A percentile compares a stretch with the other conserved stretches of the same genome.
Conservation (phyloP, 1,139 yeast species). For the Magnusiomyces tetraspermus region DNA sequence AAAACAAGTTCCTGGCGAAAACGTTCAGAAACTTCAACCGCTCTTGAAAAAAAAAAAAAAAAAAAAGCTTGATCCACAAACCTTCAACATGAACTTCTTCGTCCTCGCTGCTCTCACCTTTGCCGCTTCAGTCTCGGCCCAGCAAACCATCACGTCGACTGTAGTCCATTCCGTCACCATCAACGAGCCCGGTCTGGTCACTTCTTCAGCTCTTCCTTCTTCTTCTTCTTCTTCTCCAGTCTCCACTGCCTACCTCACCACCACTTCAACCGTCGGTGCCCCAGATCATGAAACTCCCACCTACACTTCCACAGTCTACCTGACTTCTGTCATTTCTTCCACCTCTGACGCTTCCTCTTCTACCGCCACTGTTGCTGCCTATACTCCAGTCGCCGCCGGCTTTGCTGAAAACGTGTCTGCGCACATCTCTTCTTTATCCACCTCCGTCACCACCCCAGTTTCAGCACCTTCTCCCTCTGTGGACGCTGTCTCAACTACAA, state of each 20-base stretch:
- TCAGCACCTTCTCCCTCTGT: too few relatives aligned
- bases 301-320: neutral
- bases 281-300: neutral
- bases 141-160: neutral
- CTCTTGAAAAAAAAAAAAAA: too few relatives aligned
- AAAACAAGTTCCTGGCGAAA: too few relatives aligned
- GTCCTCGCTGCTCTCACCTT: neutral
- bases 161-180: neutral
- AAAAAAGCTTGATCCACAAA: too few relatives aligned
- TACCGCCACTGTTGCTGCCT: neutral
- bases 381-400: neutral
- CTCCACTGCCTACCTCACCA: neutral
- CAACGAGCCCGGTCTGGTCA: neutral
- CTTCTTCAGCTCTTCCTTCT: neutral
- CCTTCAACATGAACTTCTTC: neutral
- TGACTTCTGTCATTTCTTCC: neutral
- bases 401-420: neutral
- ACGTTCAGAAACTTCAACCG: too few relatives aligned
- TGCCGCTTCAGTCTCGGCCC: neutral
- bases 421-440: neutral
- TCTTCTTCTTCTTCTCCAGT: neutral
- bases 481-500: too few relatives aligned
- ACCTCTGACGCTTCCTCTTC: neutral
- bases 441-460: neutral
- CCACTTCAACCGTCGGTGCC: neutral